Evolutionary conservation across 768 basidiomycete species (phyloP), one percentile per base, ranked within the genome.

Genomic region (Postia placenta): DNA sequence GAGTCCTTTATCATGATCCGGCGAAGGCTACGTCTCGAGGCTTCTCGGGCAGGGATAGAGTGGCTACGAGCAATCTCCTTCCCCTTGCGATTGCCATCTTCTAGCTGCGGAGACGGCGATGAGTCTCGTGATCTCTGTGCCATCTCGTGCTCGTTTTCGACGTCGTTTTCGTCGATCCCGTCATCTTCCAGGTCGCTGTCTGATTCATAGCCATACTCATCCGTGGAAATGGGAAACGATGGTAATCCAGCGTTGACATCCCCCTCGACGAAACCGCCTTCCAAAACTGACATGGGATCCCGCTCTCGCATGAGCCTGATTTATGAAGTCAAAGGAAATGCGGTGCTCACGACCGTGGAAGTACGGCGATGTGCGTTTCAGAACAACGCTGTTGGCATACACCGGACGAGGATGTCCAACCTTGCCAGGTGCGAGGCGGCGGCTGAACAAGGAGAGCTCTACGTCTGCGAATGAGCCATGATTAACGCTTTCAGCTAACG

Each of bases 171-270:
- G 17, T 42, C 42, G 9, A 23, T 26, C 9, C 24, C n/a, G n/a
- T n/a, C n/a, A n/a, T n/a, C 42, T 23, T 42, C 42, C 17, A 42
- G 24, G 17, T 42, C 42, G 24, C 42, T 42, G 23, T 42, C 42
- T 5, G 7, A 7, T 9, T 22, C 19, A 17, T 42, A 22, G 23
- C 17, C 42, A 42, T 42, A 42, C 22, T 5, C 7, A 42, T 42
- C 42, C 12, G 42, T 23, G 23, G 7, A 26, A 23, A 39, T 9
- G 7, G 38, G 17, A 14, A 14, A 17, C 9, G 20, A 39, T 39
- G 15, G 12, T 7, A 39, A 9, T 39, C 38, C 15, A 6, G 7
- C 9, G 38, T 22, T 6, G 7, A 14, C 9, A 39, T 19, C 24
- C 14, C 42, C 24, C 11, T 42, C 42, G 24, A 23, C 7, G 17